A percentile compares a stretch with the other conserved stretches of the same genome.
Conservation (phyloP, 2,329 filamentous ascomycete species). For the Magnaporthiopsis incrustans region DNA sequence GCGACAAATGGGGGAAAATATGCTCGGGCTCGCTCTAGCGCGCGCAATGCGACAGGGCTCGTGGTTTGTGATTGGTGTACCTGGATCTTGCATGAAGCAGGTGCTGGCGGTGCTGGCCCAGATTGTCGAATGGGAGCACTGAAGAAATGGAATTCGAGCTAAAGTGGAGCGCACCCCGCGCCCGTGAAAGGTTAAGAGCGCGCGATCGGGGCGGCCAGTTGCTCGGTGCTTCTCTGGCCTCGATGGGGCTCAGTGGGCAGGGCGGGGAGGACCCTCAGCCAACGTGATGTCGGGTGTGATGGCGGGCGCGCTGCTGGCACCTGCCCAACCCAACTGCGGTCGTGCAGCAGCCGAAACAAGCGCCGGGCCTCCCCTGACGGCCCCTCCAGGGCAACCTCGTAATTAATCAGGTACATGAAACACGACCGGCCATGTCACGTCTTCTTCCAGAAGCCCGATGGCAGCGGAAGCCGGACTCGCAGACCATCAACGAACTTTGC, state of each 20-base stretch:
- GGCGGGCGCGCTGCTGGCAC: not conserved
- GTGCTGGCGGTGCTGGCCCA: conserved; percentile 3
- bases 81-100: conserved; percentile 15
- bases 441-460: conserved; percentile 19
- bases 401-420: conserved; percentile 20
- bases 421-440: conserved; percentile 16
- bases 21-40: not conserved
- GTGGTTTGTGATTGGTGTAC: conserved; percentile 15
- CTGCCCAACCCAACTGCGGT: conserved; percentile 10
- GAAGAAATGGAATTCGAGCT: not conserved
- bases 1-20: too few relatives aligned
- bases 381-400: conserved; percentile 5
- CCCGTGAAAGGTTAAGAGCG: too few relatives aligned
- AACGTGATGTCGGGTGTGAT: not conserved
- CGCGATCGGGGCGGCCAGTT: not conserved
- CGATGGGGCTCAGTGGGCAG: conserved; percentile 3
- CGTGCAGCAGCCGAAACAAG: conserved; percentile 21
- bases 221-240: conserved; percentile 5
- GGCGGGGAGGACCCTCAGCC: not conserved
- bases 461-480: not conserved
- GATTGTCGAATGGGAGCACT: conserved; percentile 2
- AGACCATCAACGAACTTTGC: too few relatives aligned
- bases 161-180: not conserved
- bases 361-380: conserved; percentile 2
- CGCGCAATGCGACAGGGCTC: not conserved